These are phyloP conservation scores for Xylaria sp. DNA, from an alignment of 2,329 filamentous ascomycete genomes.

Conservation along the genomic window DNA sequence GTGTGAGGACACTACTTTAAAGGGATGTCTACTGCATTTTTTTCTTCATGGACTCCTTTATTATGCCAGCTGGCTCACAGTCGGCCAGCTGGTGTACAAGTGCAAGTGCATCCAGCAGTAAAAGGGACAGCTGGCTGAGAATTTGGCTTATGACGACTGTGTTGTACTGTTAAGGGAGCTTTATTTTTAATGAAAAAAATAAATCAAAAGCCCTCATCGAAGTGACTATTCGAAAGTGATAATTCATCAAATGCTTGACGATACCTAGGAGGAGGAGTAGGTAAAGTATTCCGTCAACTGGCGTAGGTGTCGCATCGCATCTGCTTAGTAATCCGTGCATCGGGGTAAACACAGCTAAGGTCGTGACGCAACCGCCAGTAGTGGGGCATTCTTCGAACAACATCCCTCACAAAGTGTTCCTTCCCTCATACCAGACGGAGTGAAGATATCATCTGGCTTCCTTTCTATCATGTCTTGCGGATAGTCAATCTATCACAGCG, in stretches of 20 bases:
- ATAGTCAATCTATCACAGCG: not conserved
- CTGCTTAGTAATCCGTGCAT: not conserved
- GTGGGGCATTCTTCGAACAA: not conserved
- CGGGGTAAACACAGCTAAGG: not conserved
- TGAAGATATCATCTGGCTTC: too few relatives aligned
- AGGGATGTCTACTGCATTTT: slow-evolving; percentile 8
- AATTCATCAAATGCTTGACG: not conserved
- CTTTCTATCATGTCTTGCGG: too few relatives aligned
- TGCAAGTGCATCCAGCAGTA: slow-evolving; percentile 13
- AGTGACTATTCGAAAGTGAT: not conserved
- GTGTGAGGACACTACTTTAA: slow-evolving; percentile 12
- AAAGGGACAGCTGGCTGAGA: slow-evolving; percentile 12
- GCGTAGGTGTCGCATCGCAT: not conserved
- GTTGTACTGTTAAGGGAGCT: slow-evolving; percentile 12
- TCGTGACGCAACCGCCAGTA: slow-evolving; percentile 3
- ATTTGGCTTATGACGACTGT: slow-evolving; percentile 14
- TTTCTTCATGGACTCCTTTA: slow-evolving; percentile 18
- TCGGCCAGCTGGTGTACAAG: slow-evolving; percentile 5
- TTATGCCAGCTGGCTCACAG: slow-evolving; percentile 14
- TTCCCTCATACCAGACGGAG: not conserved
- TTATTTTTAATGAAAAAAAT: slow-evolving; percentile 8
- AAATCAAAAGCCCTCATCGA: slow-evolving; percentile 7
- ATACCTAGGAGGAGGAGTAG: not conserved
- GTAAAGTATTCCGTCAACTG: not conserved
- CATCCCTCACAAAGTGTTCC: not conserved